phyloP scores from a whole-genome alignment of 1,284 basidiomycete genomes.

The Ustilago hordei region DNA sequence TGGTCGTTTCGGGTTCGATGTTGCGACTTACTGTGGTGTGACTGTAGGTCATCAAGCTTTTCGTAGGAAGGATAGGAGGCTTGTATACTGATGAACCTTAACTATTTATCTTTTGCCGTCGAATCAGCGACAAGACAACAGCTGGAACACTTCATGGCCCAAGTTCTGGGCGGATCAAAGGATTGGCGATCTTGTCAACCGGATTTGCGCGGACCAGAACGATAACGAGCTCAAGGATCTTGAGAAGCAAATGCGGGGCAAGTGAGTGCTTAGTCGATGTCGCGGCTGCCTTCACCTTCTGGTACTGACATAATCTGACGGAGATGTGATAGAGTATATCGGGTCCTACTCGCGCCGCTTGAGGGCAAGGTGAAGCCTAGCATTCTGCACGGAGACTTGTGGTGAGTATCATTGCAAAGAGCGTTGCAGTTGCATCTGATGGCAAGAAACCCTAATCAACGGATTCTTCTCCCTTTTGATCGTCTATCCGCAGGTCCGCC shows the following conservation, averaged over 20 bases:
- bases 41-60: conserved; percentile 23
- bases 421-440: not conserved
- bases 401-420: conserved; percentile 13
- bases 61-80: not conserved
- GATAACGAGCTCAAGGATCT: conserved; percentile 36
- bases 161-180: conserved; percentile 42
- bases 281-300: not conserved
- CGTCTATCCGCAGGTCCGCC: conserved; percentile 24
- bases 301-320: not conserved
- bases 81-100: not conserved
- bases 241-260: conserved; percentile 36
- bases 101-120: not conserved
- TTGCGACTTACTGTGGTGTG: conserved; percentile 40
- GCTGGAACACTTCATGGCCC: conserved; percentile 41
- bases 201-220: conserved; percentile 18
- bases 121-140: conserved; percentile 37
- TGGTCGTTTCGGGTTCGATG: conserved; percentile 33
- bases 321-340: conserved; percentile 28
- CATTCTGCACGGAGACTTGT: conserved; percentile 48
- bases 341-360: conserved; percentile 31
- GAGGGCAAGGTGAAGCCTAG: conserved; percentile 43
- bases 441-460: not conserved
- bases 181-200: conserved; percentile 36
- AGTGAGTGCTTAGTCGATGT: conserved; percentile 3
- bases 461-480: not conserved